These are phyloP conservation scores for Spinacia oleracea DNA, from an alignment of 179 eudicot species.

Conservation along the genomic window DNA sequence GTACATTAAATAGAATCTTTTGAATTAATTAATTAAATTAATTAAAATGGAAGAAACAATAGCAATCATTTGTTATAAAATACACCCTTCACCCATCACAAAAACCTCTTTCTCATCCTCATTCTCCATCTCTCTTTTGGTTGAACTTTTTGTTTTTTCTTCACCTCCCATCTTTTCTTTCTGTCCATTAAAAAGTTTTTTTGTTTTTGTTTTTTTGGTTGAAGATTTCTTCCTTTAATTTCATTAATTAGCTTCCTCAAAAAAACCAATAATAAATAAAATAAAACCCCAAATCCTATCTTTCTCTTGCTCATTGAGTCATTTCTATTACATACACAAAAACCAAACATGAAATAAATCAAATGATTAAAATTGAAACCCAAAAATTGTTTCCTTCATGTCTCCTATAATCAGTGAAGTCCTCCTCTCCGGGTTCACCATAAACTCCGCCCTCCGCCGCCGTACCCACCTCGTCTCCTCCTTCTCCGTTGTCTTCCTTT, in stretches of 20 bases:
- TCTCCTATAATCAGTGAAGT: conserved; percentile 64
- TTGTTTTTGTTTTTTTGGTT: too few species aligned
- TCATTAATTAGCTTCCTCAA: too few species aligned
- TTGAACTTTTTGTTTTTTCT: conserved; percentile 1
- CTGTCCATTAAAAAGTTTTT: too few species aligned
- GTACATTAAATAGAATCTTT: conserved; percentile 11
- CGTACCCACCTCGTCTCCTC: conserved; percentile 63
- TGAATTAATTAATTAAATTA: too few species aligned
- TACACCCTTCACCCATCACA: conserved; percentile 18
- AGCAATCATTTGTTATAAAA: conserved; percentile 25
- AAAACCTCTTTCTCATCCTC: conserved; percentile 25
- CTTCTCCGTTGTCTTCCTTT: conserved; percentile 65
- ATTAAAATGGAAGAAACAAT: neutral
- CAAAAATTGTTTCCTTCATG: conserved; percentile 33
- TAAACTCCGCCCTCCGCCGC: conserved; percentile 61
- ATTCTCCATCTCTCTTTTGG: neutral
- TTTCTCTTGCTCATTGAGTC: neutral
- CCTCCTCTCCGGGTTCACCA: conserved; percentile 60
- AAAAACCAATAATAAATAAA: too few species aligned
- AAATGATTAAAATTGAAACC: conserved; percentile 16
- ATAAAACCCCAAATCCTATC: neutral
- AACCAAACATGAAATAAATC: neutral
- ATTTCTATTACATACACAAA: neutral
- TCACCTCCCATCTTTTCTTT: conserved; percentile 3
- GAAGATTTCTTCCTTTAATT: neutral